Evolutionary conservation across 345 rosid genomes (phyloP).

Genomic region (Ceriops zippeliana): DNA sequence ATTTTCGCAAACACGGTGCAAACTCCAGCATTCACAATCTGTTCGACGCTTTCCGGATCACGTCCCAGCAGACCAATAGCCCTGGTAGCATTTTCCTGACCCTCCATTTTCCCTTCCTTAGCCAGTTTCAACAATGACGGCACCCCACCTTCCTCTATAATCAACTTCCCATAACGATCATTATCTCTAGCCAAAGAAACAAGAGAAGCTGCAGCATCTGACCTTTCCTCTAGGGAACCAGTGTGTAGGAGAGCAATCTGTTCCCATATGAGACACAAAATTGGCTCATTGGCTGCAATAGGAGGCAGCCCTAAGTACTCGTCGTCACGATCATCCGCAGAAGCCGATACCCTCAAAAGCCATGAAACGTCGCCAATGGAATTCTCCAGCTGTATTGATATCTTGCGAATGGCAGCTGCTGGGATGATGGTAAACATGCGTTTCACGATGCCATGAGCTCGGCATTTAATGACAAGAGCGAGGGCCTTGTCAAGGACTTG

Average conservation of each 20-base stretch:
- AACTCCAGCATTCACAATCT: constrained; percentile 66
- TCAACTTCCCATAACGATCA: constrained; percentile 64
- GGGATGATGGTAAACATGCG: constrained; percentile 77
- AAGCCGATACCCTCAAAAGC: constrained; percentile 68
- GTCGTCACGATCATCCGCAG: constrained; percentile 49
- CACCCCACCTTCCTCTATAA: constrained; percentile 87
- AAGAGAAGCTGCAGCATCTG: constrained; percentile 75
- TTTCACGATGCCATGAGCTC: constrained; percentile 60
- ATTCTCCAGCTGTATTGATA: constrained; percentile 66
- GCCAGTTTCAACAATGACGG: constrained; percentile 69
- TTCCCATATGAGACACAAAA: constrained; percentile 81
- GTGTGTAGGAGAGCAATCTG: constrained; percentile 72
- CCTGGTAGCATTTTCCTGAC: constrained; percentile 76
- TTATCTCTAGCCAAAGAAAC: constrained; percentile 80
- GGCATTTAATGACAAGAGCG: constrained; percentile 55
- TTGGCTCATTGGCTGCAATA: constrained; percentile 81
- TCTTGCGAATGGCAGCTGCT: constrained; percentile 68
- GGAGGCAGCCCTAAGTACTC: constrained; percentile 78
- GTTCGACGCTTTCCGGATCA: constrained; percentile 79
- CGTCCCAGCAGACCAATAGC: constrained; percentile 72
- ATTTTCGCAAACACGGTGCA: constrained; percentile 68
- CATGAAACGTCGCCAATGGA: constrained; percentile 77
- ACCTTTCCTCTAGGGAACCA: constrained; percentile 54
- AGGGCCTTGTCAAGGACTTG: constrained; percentile 71
- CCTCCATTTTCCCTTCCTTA: constrained; percentile 69